These are phyloP conservation scores for Phialophora tarda DNA, from an alignment of 2,329 filamentous ascomycete species.

Conservation along the genomic window DNA sequence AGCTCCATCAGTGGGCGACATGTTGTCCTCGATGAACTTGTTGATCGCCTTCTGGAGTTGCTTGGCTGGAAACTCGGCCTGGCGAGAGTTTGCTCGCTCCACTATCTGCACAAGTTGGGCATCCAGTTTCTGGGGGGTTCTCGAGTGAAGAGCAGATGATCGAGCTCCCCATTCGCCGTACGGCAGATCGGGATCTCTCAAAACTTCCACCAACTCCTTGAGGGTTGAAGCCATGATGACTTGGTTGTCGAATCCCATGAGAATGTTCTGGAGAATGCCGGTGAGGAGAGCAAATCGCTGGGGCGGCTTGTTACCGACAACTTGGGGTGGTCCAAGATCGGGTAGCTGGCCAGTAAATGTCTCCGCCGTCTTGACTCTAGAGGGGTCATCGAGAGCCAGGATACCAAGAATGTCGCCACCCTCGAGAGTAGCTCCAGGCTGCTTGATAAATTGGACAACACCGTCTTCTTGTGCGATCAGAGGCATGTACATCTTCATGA, in stretches of 20 bases:
- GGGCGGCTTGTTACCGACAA: conserved; percentile 87
- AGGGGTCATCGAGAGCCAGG: conserved; percentile 90
- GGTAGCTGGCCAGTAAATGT: conserved; percentile 92
- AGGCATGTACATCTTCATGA: conserved; percentile 99
- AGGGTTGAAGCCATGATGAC: conserved; percentile 89
- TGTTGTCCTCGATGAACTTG: conserved; percentile 87
- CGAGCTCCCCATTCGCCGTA: conserved; percentile 97
- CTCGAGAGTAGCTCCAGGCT: conserved; percentile 95
- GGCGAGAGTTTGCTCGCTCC: conserved; percentile 77
- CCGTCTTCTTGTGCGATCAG: conserved; percentile 93
- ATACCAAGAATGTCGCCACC: conserved; percentile 99
- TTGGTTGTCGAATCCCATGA: conserved; percentile 94
- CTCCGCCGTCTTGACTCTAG: conserved; percentile 93
- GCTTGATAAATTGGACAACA: conserved; percentile 97
- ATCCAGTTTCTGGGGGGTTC: conserved; percentile 95
- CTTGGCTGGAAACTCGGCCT: conserved; percentile 90
- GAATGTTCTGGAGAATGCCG: conserved; percentile 82
- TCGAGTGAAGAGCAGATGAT: conserved; percentile 92
- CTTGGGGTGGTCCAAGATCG: conserved; percentile 80
- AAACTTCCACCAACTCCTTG: conserved; percentile 85
- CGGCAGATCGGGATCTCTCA: conserved; percentile 86
- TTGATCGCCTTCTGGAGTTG: conserved; percentile 79
- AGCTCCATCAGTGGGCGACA: conserved; percentile 73
- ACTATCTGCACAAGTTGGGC: conserved; percentile 80
- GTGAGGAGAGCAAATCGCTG: conserved; percentile 82